Evolutionary conservation across 768 basidiomycete genomes (phyloP), one percentile per base, ranked within the genome.

Genomic region (Leccinum variicolor): DNA sequence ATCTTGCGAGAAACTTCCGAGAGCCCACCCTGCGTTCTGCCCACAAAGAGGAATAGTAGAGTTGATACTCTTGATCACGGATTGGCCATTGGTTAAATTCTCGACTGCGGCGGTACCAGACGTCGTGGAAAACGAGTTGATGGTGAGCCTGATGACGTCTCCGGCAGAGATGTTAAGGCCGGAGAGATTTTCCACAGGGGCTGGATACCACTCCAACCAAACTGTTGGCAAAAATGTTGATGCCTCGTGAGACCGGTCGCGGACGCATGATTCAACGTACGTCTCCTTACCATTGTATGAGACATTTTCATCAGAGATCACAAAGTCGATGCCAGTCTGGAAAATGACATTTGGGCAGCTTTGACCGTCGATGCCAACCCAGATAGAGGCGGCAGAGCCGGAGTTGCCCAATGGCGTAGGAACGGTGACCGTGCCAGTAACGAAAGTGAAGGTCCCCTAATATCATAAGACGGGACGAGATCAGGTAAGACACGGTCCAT

Each of bases 331-430:
- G 6, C 63, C 63, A 5, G 52, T 43, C 34, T 43, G 55, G 10
- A 61, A 28, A 13, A 21, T 21, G 14, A 23, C 33, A 8, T 8
- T 4, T 1, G 2, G 1, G 23, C 57, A 63, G 2, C 15, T 49
- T 33, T 48, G 15, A 3, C 62, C 62, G 23, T 64, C 55, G 19
- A 64, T 46, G 11, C 62, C 58, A 2, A 60, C 48, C 58, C 53
- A 60, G 14, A 33, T 28, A 49, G 33, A 13, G 4, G 41, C 46
- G 45, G 43, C 25, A n/a, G 25, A 3, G 8, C 31, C 29, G 3
- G 1, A 1, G 2, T 14, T 0, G 23, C 61, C 56, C 9, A 19
- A 39, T 14, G 34, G 28, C 3, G 0, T 2, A 4, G 58, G 55
- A 17, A 52, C 49, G 1, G 46, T 23, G 25, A 60, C 46, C 17